A percentile compares a stretch with the other conserved stretches of the same genome.
These are phyloP conservation scores for Alloteropsis semialata DNA, from an alignment of 176 grass and related monocot species.

Conservation along the genomic window DNA sequence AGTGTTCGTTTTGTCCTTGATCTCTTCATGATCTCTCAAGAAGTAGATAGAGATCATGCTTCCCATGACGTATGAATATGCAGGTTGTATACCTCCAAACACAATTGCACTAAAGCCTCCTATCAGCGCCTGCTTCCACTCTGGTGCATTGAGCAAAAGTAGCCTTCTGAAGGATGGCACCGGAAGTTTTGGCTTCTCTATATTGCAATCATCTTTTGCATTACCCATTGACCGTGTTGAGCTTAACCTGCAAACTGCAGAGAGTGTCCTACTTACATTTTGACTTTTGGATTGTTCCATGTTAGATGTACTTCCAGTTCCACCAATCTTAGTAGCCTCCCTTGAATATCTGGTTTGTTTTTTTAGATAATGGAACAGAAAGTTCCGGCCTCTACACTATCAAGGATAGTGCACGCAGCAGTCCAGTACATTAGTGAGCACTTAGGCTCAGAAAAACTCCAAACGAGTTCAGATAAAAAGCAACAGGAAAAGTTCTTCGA, in stretches of 20 bases:
- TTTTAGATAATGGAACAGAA: too few relatives aligned
- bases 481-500: too few relatives aligned
- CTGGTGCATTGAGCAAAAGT: slow-evolving; percentile 81
- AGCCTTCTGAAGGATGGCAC: slow-evolving; percentile 78
- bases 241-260: slow-evolving; percentile 63
- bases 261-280: slow-evolving; percentile 67
- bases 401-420: too few relatives aligned
- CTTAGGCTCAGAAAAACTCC: too few relatives aligned
- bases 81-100: slow-evolving; percentile 82
- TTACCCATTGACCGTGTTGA: slow-evolving; percentile 56
- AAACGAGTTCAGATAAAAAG: too few relatives aligned
- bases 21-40: slow-evolving; percentile 75
- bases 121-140: slow-evolving; percentile 75
- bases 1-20: slow-evolving; percentile 66
- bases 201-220: slow-evolving; percentile 24
- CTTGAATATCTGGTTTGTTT: slow-evolving; percentile 53
- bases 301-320: slow-evolving; percentile 29
- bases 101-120: slow-evolving; percentile 71
- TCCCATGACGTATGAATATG: slow-evolving; percentile 74
- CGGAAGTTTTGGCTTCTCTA: slow-evolving; percentile 32
- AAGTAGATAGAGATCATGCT: slow-evolving; percentile 94
- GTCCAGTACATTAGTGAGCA: too few relatives aligned
- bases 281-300: slow-evolving; percentile 51
- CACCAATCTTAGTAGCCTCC: slow-evolving; percentile 24
- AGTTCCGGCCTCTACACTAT: too few relatives aligned